Evolutionary conservation across 2,329 filamentous ascomycete species (phyloP).

Genomic region (Sporothrix pseudoabietina): DNA sequence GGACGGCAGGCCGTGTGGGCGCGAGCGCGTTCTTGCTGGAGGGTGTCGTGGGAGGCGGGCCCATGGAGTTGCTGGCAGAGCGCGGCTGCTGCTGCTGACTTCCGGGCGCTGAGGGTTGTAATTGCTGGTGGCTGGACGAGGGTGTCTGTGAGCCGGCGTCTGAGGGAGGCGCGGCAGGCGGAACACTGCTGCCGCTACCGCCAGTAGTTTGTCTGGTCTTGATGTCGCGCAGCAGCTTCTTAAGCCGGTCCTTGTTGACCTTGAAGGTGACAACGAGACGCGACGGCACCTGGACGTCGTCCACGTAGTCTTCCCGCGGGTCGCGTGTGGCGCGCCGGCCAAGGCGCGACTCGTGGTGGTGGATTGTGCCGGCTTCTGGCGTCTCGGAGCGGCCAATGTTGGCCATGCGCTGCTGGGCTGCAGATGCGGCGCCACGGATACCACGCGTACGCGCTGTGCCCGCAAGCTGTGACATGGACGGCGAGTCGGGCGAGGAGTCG

Average conservation of each 20-base stretch:
- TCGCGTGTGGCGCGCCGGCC: constrained; percentile 62
- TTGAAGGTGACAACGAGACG: constrained; percentile 73
- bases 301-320: constrained; percentile 60
- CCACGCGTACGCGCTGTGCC: constrained; percentile 78
- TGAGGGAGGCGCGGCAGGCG: not conserved
- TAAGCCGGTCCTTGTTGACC: constrained; percentile 71
- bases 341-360: constrained; percentile 72
- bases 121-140: constrained; percentile 35
- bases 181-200: constrained; percentile 2
- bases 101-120: not conserved
- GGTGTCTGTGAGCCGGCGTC: constrained; percentile 49
- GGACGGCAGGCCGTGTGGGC: constrained; percentile 35
- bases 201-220: constrained; percentile 33
- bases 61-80: constrained; percentile 57
- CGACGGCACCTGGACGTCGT: constrained; percentile 65
- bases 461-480: constrained; percentile 68
- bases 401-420: constrained; percentile 84
- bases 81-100: constrained; percentile 46
- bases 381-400: constrained; percentile 83
- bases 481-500: constrained; percentile 83
- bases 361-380: constrained; percentile 68
- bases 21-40: constrained; percentile 37
- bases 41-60: constrained; percentile 54
- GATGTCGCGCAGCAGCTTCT: constrained; percentile 58
- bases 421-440: constrained; percentile 84